Evolutionary conservation across 305 asterid species (phyloP).

Genomic region (Coffea humblotiana): DNA sequence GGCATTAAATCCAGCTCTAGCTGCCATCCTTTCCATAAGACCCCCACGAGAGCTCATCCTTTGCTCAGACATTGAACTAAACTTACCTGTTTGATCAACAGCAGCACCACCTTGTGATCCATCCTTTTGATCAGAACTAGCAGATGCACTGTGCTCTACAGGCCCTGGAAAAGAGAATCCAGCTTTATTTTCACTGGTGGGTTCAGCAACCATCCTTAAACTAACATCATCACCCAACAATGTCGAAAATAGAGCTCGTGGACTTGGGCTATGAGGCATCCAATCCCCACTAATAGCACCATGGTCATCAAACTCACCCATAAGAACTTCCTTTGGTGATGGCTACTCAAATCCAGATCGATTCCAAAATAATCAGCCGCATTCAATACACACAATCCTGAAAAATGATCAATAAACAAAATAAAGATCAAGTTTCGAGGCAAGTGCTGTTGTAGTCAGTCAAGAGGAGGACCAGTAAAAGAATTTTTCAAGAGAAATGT

Average conservation of each 20-base stretch:
- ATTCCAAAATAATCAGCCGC: slow-evolving; percentile 7
- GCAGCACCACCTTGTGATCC: slow-evolving; percentile 24
- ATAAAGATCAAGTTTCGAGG: background rate
- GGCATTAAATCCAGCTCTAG: slow-evolving; percentile 86
- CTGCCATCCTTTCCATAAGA: slow-evolving; percentile 80
- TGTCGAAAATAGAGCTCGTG: slow-evolving; percentile 38
- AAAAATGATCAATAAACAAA: background rate
- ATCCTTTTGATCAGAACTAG: slow-evolving; percentile 25
- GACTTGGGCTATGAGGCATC: slow-evolving; percentile 60
- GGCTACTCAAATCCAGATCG: slow-evolving; percentile 5
- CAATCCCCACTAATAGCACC: slow-evolving; percentile 69
- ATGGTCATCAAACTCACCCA: slow-evolving; percentile 59
- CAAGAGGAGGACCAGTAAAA: background rate
- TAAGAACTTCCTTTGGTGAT: slow-evolving; percentile 1
- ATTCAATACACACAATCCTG: slow-evolving; percentile 13
- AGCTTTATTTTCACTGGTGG: slow-evolving; percentile 32
- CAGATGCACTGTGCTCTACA: slow-evolving; percentile 22
- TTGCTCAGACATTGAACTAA: slow-evolving; percentile 36
- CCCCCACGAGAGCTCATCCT: slow-evolving; percentile 53
- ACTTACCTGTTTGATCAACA: slow-evolving; percentile 32
- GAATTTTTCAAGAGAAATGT: background rate
- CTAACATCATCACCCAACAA: slow-evolving; percentile 36
- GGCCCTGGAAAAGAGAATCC: slow-evolving; percentile 25
- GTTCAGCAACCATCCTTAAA: slow-evolving; percentile 27
- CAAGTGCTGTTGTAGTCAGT: background rate